Conservation (phyloP, 1,284 basidiomycete species). For the Quambalaria eucalypti region DNA sequence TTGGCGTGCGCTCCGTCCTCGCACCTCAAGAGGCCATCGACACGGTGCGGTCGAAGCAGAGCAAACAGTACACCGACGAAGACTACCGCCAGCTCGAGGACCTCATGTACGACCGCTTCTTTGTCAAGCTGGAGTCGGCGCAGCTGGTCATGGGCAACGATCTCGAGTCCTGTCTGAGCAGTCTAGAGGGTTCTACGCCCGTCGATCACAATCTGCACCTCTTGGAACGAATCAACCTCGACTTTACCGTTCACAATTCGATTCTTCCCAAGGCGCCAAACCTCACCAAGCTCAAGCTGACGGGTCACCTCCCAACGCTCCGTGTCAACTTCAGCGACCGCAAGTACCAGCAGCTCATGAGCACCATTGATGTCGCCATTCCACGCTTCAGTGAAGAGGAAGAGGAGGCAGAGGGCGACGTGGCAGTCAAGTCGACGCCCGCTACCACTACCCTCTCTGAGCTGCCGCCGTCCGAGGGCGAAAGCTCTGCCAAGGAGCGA, state of each 20-base stretch:
- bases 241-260: conserved; percentile 82
- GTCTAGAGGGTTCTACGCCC: conserved; percentile 57
- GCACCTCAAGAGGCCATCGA: conserved; percentile 74
- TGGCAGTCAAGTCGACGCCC: neutral
- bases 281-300: conserved; percentile 81
- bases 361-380: conserved; percentile 80
- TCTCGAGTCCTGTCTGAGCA: conserved; percentile 64
- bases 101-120: conserved; percentile 91
- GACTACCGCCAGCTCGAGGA: conserved; percentile 82
- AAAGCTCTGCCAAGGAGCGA: neutral
- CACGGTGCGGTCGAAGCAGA: conserved; percentile 74
- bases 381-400: conserved; percentile 66
- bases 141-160: conserved; percentile 85
- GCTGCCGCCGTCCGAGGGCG: neutral
- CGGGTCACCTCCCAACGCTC: conserved; percentile 77
- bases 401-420: conserved; percentile 1
- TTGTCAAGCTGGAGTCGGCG: conserved; percentile 74
- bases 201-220: conserved; percentile 55
- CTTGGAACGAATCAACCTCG: conserved; percentile 84
- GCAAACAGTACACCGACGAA: conserved; percentile 75
- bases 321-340: conserved; percentile 89
- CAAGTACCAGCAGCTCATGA: conserved; percentile 92
- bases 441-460: conserved; percentile 6
- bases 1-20: conserved; percentile 80
- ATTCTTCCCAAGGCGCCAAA: conserved; percentile 80